These are phyloP conservation scores for Talaromyces adpressus DNA, from an alignment of 495 filamentous ascomycete genomes.

Conservation along the genomic window DNA sequence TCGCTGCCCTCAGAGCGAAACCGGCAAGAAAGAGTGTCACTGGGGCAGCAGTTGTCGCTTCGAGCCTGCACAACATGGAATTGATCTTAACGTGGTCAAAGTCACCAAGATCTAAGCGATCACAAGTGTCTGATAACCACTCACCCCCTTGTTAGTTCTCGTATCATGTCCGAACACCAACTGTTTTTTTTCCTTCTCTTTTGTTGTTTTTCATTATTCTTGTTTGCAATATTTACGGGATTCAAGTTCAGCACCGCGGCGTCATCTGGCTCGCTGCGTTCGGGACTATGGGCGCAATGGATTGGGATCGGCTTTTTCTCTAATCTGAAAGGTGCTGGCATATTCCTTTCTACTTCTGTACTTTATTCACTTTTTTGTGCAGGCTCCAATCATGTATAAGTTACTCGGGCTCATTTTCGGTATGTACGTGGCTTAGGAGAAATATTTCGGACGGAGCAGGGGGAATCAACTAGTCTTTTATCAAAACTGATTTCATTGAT, in stretches of 20 bases:
- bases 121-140: background rate
- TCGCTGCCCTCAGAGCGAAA: conserved; percentile 42
- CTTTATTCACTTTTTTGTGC: background rate
- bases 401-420: background rate
- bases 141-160: background rate
- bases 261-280: conserved; percentile 3
- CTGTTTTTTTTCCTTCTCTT: background rate
- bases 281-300: conserved; percentile 5
- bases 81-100: conserved; percentile 46
- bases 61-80: conserved; percentile 38
- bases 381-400: background rate
- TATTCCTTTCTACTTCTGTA: conserved; percentile 5
- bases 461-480: background rate
- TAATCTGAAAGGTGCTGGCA: conserved; percentile 3
- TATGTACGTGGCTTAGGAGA: background rate
- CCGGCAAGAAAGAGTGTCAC: conserved; percentile 43
- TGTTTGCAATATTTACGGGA: background rate
- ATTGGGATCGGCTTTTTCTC: conserved; percentile 5
- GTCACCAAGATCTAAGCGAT: conserved; percentile 39
- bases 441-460: conserved; percentile 1
- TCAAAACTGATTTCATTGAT: background rate
- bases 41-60: conserved; percentile 48
- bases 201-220: background rate
- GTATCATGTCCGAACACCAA: background rate
- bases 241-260: conserved; percentile 4